phyloP scores from a whole-genome alignment of 345 rosid species.

The Carallia brachiata region DNA sequence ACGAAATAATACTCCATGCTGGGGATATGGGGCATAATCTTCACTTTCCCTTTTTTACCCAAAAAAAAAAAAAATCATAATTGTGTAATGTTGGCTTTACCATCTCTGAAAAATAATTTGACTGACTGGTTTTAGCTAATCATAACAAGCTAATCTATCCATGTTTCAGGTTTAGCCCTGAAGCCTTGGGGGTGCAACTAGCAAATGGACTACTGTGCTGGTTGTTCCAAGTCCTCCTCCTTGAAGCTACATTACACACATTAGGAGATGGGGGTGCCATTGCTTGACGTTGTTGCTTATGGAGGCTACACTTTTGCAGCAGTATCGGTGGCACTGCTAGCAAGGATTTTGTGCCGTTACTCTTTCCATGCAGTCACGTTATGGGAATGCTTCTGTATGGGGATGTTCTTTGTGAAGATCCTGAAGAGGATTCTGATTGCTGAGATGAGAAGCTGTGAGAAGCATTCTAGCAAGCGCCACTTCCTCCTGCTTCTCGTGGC shows the following conservation, averaged over 20 bases:
- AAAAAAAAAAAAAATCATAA: too few species aligned
- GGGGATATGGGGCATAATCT: too few species aligned
- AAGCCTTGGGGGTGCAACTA: constrained; percentile 22
- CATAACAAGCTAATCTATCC: too few species aligned
- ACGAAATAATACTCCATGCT: too few species aligned
- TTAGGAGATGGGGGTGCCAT: constrained; percentile 31
- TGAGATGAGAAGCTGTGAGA: constrained; percentile 21
- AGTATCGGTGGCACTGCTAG: not conserved
- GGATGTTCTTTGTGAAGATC: constrained; percentile 26
- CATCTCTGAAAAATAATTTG: too few species aligned
- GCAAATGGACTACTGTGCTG: constrained; percentile 28
- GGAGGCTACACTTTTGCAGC: constrained; percentile 23
- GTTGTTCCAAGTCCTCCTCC: constrained; percentile 29
- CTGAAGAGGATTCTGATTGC: constrained; percentile 29
- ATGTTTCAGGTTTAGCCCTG: constrained; percentile 29
- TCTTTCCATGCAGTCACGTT: constrained; percentile 13
- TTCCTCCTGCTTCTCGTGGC: constrained; percentile 27
- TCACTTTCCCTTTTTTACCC: too few species aligned
- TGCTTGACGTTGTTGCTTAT: constrained; percentile 28
- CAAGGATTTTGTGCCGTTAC: constrained; percentile 9
- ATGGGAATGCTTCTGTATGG: constrained; percentile 32
- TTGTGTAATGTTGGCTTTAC: too few species aligned
- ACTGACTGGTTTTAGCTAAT: too few species aligned
- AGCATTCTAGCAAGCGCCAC: constrained; percentile 30
- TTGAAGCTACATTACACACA: constrained; percentile 23